Percentiles rank a stretch among this genome's conserved stretches.
phyloP scores from a whole-genome alignment of 345 rosid species.

The Brassica nigra region DNA sequence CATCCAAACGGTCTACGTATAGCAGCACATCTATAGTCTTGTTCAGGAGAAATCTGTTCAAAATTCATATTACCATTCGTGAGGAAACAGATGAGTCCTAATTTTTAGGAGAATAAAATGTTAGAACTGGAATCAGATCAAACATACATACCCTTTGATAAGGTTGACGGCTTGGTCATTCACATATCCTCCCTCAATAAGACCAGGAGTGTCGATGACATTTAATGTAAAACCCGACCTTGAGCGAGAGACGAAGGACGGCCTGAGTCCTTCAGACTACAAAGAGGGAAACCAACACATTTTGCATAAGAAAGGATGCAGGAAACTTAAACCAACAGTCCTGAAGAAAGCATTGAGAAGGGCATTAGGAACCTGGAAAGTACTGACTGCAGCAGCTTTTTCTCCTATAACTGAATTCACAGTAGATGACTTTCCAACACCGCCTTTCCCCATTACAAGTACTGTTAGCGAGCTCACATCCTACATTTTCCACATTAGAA shows the following conservation, averaged over 20 bases:
- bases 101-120: conserved; percentile 3
- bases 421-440: conserved; percentile 86
- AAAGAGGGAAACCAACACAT: conserved; percentile 20
- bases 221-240: conserved; percentile 81
- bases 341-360: conserved; percentile 12
- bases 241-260: conserved; percentile 72
- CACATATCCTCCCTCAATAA: conserved; percentile 86
- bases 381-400: conserved; percentile 66
- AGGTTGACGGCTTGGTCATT: conserved; percentile 71
- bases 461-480: conserved; percentile 67
- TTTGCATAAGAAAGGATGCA: not conserved
- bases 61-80: conserved; percentile 24
- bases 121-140: conserved; percentile 2
- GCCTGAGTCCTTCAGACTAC: conserved; percentile 71
- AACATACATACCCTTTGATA: conserved; percentile 59
- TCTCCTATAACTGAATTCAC: conserved; percentile 82
- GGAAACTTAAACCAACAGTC: not conserved
- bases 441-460: conserved; percentile 89
- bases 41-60: conserved; percentile 68
- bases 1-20: conserved; percentile 82
- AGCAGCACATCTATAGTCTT: conserved; percentile 71
- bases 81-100: conserved; percentile 17
- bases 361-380: conserved; percentile 61
- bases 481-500: conserved; percentile 41
- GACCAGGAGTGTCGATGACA: conserved; percentile 81